Conservation (phyloP, 2,329 filamentous ascomycete genomes). For the Botryosphaeria agaves region DNA sequence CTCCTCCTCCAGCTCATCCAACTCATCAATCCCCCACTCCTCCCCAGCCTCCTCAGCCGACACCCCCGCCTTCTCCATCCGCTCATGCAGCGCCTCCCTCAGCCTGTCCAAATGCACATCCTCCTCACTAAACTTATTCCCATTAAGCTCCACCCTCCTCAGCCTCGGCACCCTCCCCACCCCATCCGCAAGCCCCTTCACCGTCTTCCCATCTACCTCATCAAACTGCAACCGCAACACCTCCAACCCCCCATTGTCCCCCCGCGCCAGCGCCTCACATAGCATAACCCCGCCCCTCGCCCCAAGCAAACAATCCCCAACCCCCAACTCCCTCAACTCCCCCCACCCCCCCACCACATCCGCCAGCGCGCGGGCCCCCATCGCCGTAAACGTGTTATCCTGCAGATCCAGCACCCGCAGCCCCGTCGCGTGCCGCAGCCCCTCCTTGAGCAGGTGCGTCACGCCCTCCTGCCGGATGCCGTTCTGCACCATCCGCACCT, state of each 20-base stretch:
- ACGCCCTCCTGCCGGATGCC: conserved; percentile 93
- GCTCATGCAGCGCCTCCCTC: conserved; percentile 43
- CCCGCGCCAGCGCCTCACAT: conserved; percentile 53
- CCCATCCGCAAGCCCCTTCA: conserved; percentile 55
- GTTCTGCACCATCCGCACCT: conserved; percentile 96
- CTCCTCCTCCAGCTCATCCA: conserved; percentile 69
- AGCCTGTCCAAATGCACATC: conserved; percentile 54
- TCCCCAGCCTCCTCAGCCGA: conserved; percentile 34
- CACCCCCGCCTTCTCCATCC: conserved; percentile 11
- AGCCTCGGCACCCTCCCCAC: conserved; percentile 56
- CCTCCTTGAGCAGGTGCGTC: conserved; percentile 59
- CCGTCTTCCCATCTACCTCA: conserved; percentile 64
- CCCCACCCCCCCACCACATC: conserved; percentile 59
- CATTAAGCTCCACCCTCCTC: conserved; percentile 81
- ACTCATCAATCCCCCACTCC: conserved; percentile 36
- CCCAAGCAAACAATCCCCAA: conserved; percentile 75
- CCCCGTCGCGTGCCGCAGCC: conserved; percentile 50
- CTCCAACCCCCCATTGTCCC: conserved; percentile 64
- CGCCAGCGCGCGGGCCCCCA: conserved; percentile 63
- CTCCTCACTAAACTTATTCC: conserved; percentile 85
- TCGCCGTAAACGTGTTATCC: conserved; percentile 88
- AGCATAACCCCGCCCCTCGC: conserved; percentile 61
- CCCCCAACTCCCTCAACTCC: conserved; percentile 62
- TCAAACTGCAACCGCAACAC: conserved; percentile 80
- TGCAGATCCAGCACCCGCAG: conserved; percentile 77